These are phyloP conservation scores for Monosporascus sp. DNA, from an alignment of 2,329 filamentous ascomycete genomes.

Conservation along the genomic window DNA sequence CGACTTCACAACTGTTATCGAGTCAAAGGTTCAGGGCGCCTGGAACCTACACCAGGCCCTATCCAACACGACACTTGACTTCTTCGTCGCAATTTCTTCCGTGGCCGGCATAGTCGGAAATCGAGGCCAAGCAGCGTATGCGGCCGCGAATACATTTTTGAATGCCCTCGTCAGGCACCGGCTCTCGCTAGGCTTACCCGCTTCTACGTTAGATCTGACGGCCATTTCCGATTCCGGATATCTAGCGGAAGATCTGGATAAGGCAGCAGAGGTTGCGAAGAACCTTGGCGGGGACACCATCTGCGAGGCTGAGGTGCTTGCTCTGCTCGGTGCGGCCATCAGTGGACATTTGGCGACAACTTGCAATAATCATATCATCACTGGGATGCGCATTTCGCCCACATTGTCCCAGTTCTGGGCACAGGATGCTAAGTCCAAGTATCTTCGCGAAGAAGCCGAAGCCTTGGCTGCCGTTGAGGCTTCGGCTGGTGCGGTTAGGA, in stretches of 20 bases:
- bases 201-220: constrained; percentile 47
- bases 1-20: constrained; percentile 41
- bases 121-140: constrained; percentile 47
- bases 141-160: constrained; percentile 43
- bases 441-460: constrained; percentile 37
- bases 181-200: constrained; percentile 33
- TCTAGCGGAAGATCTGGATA: constrained; percentile 40
- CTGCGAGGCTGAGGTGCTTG: constrained; percentile 48
- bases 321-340: constrained; percentile 47
- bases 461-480: constrained; percentile 30
- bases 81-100: constrained; percentile 51
- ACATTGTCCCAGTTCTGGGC: constrained; percentile 46
- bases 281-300: constrained; percentile 45
- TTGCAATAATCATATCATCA: constrained; percentile 47
- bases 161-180: constrained; percentile 37
- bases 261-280: constrained; percentile 40
- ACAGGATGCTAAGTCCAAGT: constrained; percentile 48
- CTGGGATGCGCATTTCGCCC: constrained; percentile 45
- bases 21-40: constrained; percentile 46
- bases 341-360: constrained; percentile 34
- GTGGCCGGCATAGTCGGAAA: constrained; percentile 46
- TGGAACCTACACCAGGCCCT: constrained; percentile 49
- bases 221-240: constrained; percentile 45
- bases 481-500: constrained; percentile 14
- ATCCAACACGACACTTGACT: constrained; percentile 35